phyloP scores from a whole-genome alignment of 2,329 filamentous ascomycete species.

The Monosporascus sp. region DNA sequence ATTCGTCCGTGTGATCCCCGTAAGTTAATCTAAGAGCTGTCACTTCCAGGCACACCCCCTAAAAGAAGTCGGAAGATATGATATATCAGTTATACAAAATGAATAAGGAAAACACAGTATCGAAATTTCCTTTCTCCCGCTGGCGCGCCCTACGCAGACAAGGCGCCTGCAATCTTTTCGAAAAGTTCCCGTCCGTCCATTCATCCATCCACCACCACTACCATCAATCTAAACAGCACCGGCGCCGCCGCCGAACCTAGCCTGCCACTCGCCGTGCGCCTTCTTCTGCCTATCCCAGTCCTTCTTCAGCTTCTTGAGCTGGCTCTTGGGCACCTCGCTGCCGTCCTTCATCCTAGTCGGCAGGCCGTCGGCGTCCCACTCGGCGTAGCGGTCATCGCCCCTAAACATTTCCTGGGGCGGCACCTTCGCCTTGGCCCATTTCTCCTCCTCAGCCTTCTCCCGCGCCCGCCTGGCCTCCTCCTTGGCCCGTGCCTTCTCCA shows the following conservation, averaged over 20 bases:
- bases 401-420: slow-evolving; percentile 53
- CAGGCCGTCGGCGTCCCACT: slow-evolving; percentile 78
- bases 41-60: no score
- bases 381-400: slow-evolving; percentile 56
- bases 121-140: no score
- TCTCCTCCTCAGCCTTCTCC: slow-evolving; percentile 48
- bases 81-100: no score
- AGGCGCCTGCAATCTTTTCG: no score
- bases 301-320: slow-evolving; percentile 78
- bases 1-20: no score
- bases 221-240: no score
- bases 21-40: no score
- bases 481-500: slow-evolving; percentile 53
- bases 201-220: no score
- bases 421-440: slow-evolving; percentile 53
- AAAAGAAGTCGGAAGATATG: no score
- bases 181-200: no score
- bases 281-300: slow-evolving; percentile 91
- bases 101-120: no score
- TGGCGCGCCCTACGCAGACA: no score
- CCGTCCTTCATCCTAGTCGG: slow-evolving; percentile 75
- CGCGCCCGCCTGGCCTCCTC: slow-evolving; percentile 49
- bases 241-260: slow-evolving; percentile 14
- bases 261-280: slow-evolving; percentile 60
- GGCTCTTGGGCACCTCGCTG: slow-evolving; percentile 74